A percentile compares a stretch with the other conserved stretches of the same genome.
Conservation (phyloP, 2,329 filamentous ascomycete genomes). For the Beauveria medogensis region DNA sequence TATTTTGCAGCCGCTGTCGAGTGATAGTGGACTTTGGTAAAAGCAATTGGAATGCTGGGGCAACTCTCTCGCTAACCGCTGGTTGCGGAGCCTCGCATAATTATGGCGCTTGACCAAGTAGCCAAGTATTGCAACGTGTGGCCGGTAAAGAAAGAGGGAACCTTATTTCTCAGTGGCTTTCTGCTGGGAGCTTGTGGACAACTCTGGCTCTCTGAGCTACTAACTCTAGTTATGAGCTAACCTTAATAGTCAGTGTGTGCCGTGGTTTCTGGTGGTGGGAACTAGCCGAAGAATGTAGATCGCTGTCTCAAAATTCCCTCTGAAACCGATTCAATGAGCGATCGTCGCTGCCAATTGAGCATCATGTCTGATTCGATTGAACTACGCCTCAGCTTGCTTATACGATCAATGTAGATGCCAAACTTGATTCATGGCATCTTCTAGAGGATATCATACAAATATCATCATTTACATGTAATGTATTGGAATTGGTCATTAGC, state of each 20-base stretch:
- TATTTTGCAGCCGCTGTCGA: background rate
- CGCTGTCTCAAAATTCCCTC: constrained; percentile 3
- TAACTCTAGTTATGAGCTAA: too few relatives aligned
- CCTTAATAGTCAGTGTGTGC: too few relatives aligned
- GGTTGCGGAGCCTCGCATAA: background rate
- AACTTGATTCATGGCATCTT: too few relatives aligned
- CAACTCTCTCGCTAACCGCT: background rate
- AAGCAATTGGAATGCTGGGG: background rate
- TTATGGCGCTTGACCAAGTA: too few relatives aligned
- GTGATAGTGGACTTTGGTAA: background rate
- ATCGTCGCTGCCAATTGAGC: background rate
- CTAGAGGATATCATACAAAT: too few relatives aligned
- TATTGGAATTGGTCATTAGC: background rate
- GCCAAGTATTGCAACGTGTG: too few relatives aligned
- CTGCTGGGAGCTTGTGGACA: background rate
- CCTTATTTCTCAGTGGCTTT: background rate
- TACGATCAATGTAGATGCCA: background rate
- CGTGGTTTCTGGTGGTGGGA: too few relatives aligned
- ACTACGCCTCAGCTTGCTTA: background rate
- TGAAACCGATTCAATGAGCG: background rate
- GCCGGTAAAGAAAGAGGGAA: background rate
- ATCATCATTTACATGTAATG: background rate
- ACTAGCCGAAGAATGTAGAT: background rate
- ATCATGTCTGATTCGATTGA: background rate
- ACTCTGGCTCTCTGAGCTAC: too few relatives aligned